Evolutionary conservation across 257 asterid genomes (phyloP).

Genomic region (Verbena officinalis): DNA sequence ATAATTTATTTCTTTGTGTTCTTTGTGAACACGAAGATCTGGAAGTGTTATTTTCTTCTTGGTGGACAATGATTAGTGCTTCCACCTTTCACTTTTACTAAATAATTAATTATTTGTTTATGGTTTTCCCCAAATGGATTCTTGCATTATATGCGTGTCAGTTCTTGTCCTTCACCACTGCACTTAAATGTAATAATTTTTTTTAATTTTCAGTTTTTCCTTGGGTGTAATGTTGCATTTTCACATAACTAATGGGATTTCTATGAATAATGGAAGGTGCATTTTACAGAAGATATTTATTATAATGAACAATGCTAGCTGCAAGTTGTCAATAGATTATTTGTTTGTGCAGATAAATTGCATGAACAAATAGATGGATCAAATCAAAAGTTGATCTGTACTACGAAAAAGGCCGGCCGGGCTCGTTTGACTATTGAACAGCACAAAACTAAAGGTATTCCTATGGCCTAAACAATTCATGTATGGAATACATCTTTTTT

Average conservation of each 20-base stretch:
- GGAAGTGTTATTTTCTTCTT: conserved; percentile 34
- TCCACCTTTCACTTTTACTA: conserved; percentile 56
- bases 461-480: conserved; percentile 5
- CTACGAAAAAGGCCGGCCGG: neutral
- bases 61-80: conserved; percentile 53
- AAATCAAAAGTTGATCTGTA: neutral
- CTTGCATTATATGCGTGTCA: conserved; percentile 61
- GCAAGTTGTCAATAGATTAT: neutral
- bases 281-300: conserved; percentile 8
- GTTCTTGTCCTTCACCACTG: conserved; percentile 47
- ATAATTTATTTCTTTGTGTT: conserved; percentile 24
- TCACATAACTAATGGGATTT: conserved; percentile 22
- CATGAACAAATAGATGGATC: neutral
- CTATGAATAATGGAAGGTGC: conserved; percentile 22
- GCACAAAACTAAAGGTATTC: neutral
- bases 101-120: conserved; percentile 47
- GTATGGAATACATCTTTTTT: neutral
- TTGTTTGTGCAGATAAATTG: neutral
- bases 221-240: conserved; percentile 20
- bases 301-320: neutral
- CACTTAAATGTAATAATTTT: neutral
- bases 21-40: conserved; percentile 31
- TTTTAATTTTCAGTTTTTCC: conserved; percentile 9
- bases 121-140: conserved; percentile 54
- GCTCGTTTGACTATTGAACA: neutral